Evolutionary conservation across 2,329 filamentous ascomycete genomes (phyloP), one percentile per base, ranked within the genome.

Genomic region (Penicillium sp.): DNA sequence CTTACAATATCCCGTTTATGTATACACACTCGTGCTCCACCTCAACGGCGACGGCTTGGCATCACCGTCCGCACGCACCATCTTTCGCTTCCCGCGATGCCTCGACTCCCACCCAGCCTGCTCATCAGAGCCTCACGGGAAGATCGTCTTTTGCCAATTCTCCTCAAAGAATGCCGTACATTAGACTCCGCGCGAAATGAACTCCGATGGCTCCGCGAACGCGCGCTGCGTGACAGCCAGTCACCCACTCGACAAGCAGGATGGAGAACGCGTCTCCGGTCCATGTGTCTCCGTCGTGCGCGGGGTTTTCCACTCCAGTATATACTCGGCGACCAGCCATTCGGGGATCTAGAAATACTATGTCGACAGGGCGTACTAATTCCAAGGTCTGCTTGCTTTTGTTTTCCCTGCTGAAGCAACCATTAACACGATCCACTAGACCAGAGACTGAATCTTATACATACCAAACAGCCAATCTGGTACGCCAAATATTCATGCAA

Each of bases 301-400:
- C 61, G 50, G n/a, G 87, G 87, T 1, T 76, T 80, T 41, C 92
- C 92, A 1, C 66, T 98, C 22, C 92, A 96, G 61, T 96, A 96
- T 59, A 74, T 96, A 14, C 69, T 98, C 1, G 88, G 88, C 3
- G 80, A 81, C 4, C 88, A 95, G 60, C 92, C 84, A 1, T 96
- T 98, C 65, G 90, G 89, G 0, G 68, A 78, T 3, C 66, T 96
- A 11, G 83, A 95, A 28, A 83, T 98, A 30, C 66, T 74, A 37
- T 95, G 89, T 57, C 71, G 70, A 17, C 76, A 72, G 8, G 85
- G 85, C 2, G 89, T 96, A 4, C 69, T 98, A 39, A 94, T 96
- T 48, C 92, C 92, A 23, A 76, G 90, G 64, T 66, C 38, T 31
- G 48, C 28, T 17, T n/a, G n/a, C n/a, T n/a, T n/a, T n/a, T n/a